phyloP scores from a whole-genome alignment of 208 protist genomes.

The Phytomonas francai region DNA sequence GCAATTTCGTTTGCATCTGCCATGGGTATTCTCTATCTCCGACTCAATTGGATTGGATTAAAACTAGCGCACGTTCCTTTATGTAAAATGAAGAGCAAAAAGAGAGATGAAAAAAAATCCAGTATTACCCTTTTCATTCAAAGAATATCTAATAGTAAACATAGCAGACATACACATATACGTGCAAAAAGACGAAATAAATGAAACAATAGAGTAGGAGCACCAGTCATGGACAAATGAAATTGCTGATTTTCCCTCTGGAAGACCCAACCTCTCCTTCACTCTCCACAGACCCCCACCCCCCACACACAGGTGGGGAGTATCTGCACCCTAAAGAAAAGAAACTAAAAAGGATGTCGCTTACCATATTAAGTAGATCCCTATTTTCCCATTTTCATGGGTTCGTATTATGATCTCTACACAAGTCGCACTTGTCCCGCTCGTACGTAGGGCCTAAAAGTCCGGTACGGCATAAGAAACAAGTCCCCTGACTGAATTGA shows the following conservation, averaged over 20 bases:
- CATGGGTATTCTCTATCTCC: conserved; percentile 16
- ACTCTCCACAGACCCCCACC: too few species aligned
- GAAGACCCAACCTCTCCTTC: too few species aligned
- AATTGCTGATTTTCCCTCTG: neutral
- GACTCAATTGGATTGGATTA: neutral
- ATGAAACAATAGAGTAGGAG: neutral
- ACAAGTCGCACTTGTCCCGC: conserved; percentile 62
- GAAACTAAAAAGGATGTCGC: neutral
- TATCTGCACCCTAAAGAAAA: neutral
- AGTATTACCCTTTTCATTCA: conserved; percentile 2
- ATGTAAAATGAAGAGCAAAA: conserved; percentile 7
- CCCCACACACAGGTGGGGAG: neutral
- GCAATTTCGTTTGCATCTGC: conserved; percentile 44
- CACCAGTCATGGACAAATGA: neutral
- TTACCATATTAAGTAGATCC: neutral
- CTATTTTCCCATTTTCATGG: conserved; percentile 2
- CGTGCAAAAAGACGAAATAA: neutral
- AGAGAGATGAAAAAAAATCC: conserved; percentile 2
- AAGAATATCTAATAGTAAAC: neutral
- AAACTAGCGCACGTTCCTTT: conserved; percentile 11
- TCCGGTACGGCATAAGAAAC: conserved; percentile 73
- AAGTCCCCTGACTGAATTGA: conserved; percentile 66
- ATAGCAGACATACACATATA: conserved; percentile 8
- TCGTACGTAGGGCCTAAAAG: conserved; percentile 63
- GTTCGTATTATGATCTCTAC: conserved; percentile 13